Evolutionary conservation across 225 moss, liverwort and hornwort species (phyloP).

Genomic region (Lunularia cruciata): DNA sequence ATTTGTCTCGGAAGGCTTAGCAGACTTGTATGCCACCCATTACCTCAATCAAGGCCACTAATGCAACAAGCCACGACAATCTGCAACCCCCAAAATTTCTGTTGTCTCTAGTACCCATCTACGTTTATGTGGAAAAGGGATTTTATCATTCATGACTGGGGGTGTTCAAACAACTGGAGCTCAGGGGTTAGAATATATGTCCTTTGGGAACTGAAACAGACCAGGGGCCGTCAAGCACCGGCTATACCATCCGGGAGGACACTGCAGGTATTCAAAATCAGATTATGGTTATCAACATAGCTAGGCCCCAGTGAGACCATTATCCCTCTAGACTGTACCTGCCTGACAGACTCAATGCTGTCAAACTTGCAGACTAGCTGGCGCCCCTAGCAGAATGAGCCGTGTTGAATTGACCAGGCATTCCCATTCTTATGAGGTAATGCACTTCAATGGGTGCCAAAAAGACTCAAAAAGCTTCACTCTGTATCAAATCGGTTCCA

Average conservation of each 20-base stretch:
- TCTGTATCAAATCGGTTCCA: not conserved
- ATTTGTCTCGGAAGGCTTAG: not conserved
- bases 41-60: no score
- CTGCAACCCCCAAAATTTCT: no score
- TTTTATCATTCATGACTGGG: no score
- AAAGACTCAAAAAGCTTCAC: constrained; percentile 15
- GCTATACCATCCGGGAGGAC: not conserved
- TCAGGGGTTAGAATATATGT: not conserved
- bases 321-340: not conserved
- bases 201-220: not conserved
- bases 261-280: not conserved
- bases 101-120: no score
- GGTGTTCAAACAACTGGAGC: not conserved
- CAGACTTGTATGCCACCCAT: not conserved
- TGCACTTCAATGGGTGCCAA: constrained; percentile 3
- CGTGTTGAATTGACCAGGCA: constrained; percentile 15
- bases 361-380: constrained; percentile 28
- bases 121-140: no score
- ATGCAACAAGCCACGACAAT: no score
- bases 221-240: not conserved
- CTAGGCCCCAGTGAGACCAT: not conserved
- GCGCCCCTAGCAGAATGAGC: constrained; percentile 14
- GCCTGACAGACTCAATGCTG: constrained; percentile 19
- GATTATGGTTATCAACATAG: not conserved
- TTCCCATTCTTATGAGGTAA: constrained; percentile 23